Evolutionary conservation across 345 rosid genomes (phyloP), one percentile per base, ranked within the genome.

Genomic region (Citrus glauca): DNA sequence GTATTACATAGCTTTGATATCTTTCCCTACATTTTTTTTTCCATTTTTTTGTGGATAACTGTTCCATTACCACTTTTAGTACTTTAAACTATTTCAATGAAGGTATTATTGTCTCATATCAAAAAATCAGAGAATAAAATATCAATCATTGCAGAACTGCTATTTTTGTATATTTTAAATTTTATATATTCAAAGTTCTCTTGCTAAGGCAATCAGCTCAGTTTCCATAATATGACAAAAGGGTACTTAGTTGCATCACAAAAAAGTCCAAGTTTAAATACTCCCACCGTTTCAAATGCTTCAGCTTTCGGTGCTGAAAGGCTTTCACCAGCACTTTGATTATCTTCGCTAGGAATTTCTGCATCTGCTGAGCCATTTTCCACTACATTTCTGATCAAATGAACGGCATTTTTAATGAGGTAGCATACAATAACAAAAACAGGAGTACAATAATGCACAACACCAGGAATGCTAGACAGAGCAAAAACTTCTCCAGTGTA

Each of bases 331-430:
- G 81, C 83, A 79, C 84, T 80, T 66, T 82, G 88, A 80, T 82
- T 84, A 72, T 91, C 94, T 81, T 88, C 90, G 79, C 67, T 81
- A 84, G 85, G 84, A 80, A 76, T 84, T 82, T 86, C 96, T 62
- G 84, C 79, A 86, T 82, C 91, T 50, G 81, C 84, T 53, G 91
- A 75, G 69, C 38, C 85, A 78, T 88, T 87, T 83, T 91, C 90
- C 48, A 88, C 82, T 79, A 86, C 81, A 79, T 89, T 88, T 84
- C 98, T 95, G 88, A 53, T 66, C 42, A 66, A 76, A 80, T 75
- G 28, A 75, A 78, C 8, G 35, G 17, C 32, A 65, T 50, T 40
- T 59, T 69, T 65, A 30, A n/a, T 32, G 17, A 79, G 37, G 55
- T 66, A 77, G 62, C 42, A 67, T 7, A 57, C 40, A 30, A 65